A percentile compares a stretch with the other conserved stretches of the same genome.
Evolutionary conservation across 2,329 filamentous ascomycete genomes (phyloP).

Genomic region (Talaromyces sp.): DNA sequence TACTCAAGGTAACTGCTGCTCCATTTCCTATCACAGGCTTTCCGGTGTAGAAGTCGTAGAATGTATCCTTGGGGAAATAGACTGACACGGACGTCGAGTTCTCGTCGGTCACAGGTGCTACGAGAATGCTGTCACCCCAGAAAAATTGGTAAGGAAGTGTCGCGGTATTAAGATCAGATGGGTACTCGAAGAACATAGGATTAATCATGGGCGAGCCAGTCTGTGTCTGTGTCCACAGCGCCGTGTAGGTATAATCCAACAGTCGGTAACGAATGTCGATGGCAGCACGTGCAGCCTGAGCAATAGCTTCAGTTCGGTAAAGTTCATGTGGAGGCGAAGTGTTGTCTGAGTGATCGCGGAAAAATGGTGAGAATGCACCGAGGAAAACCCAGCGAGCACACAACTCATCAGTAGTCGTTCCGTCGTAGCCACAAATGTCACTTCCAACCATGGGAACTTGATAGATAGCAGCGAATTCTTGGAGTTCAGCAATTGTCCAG

Average conservation of each 20-base stretch:
- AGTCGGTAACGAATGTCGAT: slow-evolving; percentile 71
- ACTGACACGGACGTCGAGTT: slow-evolving; percentile 52
- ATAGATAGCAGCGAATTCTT: slow-evolving; percentile 63
- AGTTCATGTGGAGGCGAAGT: slow-evolving; percentile 63
- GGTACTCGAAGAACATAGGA: slow-evolving; percentile 72
- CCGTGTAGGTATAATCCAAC: slow-evolving; percentile 78
- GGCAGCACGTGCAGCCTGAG: slow-evolving; percentile 62
- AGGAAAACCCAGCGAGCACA: slow-evolving; percentile 74
- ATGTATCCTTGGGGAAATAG: slow-evolving; percentile 57
- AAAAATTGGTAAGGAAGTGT: slow-evolving; percentile 57
- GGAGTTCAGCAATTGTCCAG: slow-evolving; percentile 56
- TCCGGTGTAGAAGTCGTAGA: slow-evolving; percentile 60
- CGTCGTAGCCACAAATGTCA: slow-evolving; percentile 75
- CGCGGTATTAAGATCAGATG: slow-evolving; percentile 52
- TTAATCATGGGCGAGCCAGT: slow-evolving; percentile 64
- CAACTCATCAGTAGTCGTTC: slow-evolving; percentile 63
- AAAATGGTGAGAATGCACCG: slow-evolving; percentile 72
- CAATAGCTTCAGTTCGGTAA: slow-evolving; percentile 65
- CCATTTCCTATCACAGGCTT: slow-evolving; percentile 47
- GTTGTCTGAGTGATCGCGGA: slow-evolving; percentile 66
- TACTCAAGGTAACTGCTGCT: slow-evolving; percentile 40
- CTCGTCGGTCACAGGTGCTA: slow-evolving; percentile 55
- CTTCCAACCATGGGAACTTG: slow-evolving; percentile 66
- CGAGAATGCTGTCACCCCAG: slow-evolving; percentile 55
- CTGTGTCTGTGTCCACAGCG: slow-evolving; percentile 57